A percentile compares a stretch with the other conserved stretches of the same genome.
phyloP scores from a whole-genome alignment of 2,329 filamentous ascomycete species.

The Ceratocystis lukuohia region DNA sequence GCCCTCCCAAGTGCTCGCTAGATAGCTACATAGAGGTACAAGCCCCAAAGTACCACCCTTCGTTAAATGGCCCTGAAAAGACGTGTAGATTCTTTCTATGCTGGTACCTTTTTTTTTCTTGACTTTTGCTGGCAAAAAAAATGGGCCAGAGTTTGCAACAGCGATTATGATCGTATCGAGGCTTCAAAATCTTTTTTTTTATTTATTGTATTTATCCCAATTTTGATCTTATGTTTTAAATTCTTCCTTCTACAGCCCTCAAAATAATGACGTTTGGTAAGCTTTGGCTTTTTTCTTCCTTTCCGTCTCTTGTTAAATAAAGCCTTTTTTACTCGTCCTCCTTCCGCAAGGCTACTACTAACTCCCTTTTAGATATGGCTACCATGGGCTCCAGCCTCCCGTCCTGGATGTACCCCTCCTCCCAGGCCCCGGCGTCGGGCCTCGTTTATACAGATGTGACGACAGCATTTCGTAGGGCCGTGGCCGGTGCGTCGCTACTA shows the following conservation, averaged over 20 bases:
- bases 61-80: background rate
- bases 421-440: slow-evolving; percentile 7
- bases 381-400: slow-evolving; percentile 5
- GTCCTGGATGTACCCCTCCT: background rate
- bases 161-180: background rate
- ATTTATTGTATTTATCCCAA: background rate
- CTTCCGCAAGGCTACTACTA: background rate
- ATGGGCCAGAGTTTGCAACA: slow-evolving; percentile 3
- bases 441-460: slow-evolving; percentile 19
- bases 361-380: background rate
- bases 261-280: slow-evolving; percentile 1
- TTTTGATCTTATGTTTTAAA: background rate
- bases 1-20: too few relatives aligned
- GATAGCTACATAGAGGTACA: too few relatives aligned
- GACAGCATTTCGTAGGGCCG: slow-evolving; percentile 12
- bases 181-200: background rate
- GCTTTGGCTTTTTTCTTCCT: background rate
- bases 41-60: too few relatives aligned
- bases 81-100: background rate
- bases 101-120: background rate
- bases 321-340: background rate
- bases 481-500: slow-evolving; percentile 11
- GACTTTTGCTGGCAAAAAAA: background rate
- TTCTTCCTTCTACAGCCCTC: background rate
- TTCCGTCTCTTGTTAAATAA: background rate